Evolutionary conservation across 2,329 filamentous ascomycete genomes (phyloP), one percentile per base, ranked within the genome.

Genomic region (Helminthosporium solani): DNA sequence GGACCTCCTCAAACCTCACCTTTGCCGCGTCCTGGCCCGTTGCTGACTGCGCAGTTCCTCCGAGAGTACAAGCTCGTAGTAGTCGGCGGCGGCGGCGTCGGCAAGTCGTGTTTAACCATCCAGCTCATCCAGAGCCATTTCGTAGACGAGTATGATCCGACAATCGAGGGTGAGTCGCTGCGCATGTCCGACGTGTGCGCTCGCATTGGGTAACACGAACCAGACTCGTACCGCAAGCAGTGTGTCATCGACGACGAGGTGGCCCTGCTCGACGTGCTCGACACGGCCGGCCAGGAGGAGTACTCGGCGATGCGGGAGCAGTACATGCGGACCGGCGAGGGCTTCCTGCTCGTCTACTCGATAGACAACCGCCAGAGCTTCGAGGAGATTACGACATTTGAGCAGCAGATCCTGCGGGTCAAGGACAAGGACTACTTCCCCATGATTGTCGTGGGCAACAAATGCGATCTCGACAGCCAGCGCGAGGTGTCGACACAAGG

Each of bases 361-460:
- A 99, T 99, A 78, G 96, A 89, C 46, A 96, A 92, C 67, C 84
- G 91, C 67, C 91, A 96, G 75, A 95, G 89, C 66, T 97, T 96
- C 67, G 92, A 99, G 71, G 94, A 99, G 78, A 97, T 99, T 73
- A 87, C 90, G 75, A 96, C 90, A 39, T 97, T 97, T 76, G 91
- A 97, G 75, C 91, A 97, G 79, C 94, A 99, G 75, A 99, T 99
- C 70, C 80, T 99, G 61, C 80, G 94, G 61, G 94, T 99, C 64
- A 99, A 99, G 82, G 94, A 97, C 78, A 97, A 96, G 83, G 94
- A 99, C 76, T 96, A 96, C 73, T 99, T 99, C 79, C 94, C 94
- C 61, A 97, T 99, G 79, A 96, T 97, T 47, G 88, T 99, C 36
- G 94, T 97, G 33, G 94, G 90, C 63, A 99, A 99, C 83, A 99